Conservation (phyloP, 2,329 filamentous ascomycete species). For the Exophiala sideris region DNA sequence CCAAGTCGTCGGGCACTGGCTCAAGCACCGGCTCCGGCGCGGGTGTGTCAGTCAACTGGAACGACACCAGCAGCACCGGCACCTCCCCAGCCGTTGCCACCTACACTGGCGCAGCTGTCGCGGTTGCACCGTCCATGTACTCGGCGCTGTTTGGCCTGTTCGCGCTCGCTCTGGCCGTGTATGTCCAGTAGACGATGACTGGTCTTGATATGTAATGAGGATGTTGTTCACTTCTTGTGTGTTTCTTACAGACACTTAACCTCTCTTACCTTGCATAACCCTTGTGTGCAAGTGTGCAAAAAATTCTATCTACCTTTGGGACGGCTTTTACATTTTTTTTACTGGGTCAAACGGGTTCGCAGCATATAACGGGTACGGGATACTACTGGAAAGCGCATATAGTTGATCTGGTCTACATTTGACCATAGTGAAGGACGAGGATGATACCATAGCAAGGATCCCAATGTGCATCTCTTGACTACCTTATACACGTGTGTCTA, state of each 20-base stretch:
- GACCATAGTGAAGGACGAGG: too few species aligned
- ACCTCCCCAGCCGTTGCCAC: constrained; percentile 1
- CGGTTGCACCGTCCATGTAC: constrained; percentile 3
- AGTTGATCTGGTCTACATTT: background rate
- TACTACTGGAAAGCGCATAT: background rate
- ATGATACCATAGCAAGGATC: too few species aligned
- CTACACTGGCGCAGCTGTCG: constrained; percentile 22
- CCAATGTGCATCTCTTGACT: too few species aligned
- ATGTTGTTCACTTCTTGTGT: background rate
- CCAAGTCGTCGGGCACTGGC: constrained; percentile 29
- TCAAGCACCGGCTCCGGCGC: constrained; percentile 41
- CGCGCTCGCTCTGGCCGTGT: background rate
- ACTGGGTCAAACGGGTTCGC: background rate
- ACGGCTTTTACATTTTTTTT: background rate
- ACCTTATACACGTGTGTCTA: too few species aligned
- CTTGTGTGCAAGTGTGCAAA: background rate
- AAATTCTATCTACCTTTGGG: too few species aligned
- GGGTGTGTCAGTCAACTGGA: background rate
- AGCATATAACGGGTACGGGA: constrained; percentile 1
- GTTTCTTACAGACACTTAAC: background rate
- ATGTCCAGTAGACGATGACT: background rate
- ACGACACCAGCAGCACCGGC: constrained; percentile 2
- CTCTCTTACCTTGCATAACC: background rate
- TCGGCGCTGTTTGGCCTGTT: constrained; percentile 2
- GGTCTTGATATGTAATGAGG: background rate